phyloP scores from a whole-genome alignment of 257 asterid species.

The Plectranthus barbatus region DNA sequence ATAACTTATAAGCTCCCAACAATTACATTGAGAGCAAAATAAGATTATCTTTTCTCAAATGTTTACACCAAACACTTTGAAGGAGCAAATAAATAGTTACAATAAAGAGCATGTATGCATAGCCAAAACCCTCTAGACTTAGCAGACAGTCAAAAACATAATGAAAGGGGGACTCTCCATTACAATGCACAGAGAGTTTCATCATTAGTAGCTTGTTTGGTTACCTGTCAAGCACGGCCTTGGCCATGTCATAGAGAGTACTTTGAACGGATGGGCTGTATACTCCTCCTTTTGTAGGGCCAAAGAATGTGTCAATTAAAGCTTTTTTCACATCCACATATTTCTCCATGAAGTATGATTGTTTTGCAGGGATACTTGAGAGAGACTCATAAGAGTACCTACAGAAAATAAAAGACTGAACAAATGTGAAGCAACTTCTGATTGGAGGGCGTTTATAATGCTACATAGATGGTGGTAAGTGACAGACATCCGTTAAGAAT shows the following conservation, averaged over 20 bases:
- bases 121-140: neutral
- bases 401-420: conserved; percentile 13
- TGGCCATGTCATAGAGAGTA: conserved; percentile 77
- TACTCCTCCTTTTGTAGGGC: conserved; percentile 67
- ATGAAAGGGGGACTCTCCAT: neutral
- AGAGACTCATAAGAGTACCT: conserved; percentile 70
- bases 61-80: neutral
- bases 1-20: neutral
- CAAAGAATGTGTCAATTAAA: conserved; percentile 64
- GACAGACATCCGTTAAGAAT: neutral
- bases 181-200: neutral
- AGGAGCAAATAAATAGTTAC: neutral
- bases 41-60: neutral
- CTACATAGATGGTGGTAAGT: neutral
- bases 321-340: conserved; percentile 58
- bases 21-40: neutral
- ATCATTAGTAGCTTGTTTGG: too few relatives aligned
- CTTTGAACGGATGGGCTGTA: conserved; percentile 96
- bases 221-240: conserved; percentile 76
- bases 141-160: neutral
- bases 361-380: conserved; percentile 47
- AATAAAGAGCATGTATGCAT: neutral
- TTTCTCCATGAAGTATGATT: conserved; percentile 52
- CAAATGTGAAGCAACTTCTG: neutral
- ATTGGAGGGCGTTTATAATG: neutral